Evolutionary conservation across 2,329 filamentous ascomycete genomes (phyloP).

Genomic region (Aspergillus fumigatiaffinis): DNA sequence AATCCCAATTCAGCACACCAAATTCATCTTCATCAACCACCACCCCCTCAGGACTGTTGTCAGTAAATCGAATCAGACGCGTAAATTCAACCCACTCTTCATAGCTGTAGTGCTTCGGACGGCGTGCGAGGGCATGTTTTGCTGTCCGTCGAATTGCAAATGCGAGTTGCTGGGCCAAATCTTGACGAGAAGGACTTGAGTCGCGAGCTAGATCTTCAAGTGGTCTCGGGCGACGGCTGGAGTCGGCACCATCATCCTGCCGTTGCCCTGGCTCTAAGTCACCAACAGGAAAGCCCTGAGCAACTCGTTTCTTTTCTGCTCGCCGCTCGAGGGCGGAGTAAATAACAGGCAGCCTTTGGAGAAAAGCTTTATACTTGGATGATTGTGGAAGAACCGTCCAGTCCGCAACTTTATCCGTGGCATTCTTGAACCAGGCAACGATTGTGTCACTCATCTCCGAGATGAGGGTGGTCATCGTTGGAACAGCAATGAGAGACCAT

Average conservation of each 20-base stretch:
- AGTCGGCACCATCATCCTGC: slow-evolving; percentile 4
- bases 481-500: slow-evolving; percentile 81
- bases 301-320: slow-evolving; percentile 43
- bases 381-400: slow-evolving; percentile 62
- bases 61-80: slow-evolving; percentile 62
- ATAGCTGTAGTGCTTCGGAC: slow-evolving; percentile 65
- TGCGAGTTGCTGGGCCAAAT: slow-evolving; percentile 60
- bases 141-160: slow-evolving; percentile 63
- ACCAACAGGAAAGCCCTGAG: slow-evolving; percentile 44
- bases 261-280: slow-evolving; percentile 28
- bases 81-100: slow-evolving; percentile 86
- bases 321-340: slow-evolving; percentile 35
- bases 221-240: slow-evolving; percentile 16
- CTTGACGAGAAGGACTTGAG: slow-evolving; percentile 49
- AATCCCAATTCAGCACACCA: slow-evolving; percentile 65
- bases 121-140: slow-evolving; percentile 4
- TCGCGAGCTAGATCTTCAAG: slow-evolving; percentile 47
- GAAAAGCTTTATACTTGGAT: slow-evolving; percentile 52
- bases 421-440: slow-evolving; percentile 62
- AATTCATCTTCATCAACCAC: slow-evolving; percentile 52
- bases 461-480: slow-evolving; percentile 83
- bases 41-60: slow-evolving; percentile 29
- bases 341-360: slow-evolving; percentile 45
- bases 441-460: slow-evolving; percentile 81
- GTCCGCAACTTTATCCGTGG: slow-evolving; percentile 58